Evolutionary conservation across 441 rosid species (phyloP).

Genomic region (Cnidoscolus chayamansa): DNA sequence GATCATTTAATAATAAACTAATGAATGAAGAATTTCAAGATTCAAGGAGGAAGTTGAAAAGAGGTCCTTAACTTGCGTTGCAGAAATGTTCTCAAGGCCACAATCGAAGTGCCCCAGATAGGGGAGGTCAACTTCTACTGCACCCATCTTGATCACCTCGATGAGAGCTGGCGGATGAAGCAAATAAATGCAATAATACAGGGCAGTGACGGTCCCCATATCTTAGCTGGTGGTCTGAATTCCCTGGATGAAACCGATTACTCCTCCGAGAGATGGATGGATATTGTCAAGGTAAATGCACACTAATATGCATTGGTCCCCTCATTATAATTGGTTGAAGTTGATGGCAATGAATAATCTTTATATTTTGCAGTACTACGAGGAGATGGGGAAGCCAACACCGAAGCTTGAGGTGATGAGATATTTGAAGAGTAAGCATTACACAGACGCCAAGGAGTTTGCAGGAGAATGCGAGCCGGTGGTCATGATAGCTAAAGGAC

Average conservation of each 20-base stretch:
- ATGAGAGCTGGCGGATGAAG: slow-evolving; percentile 92
- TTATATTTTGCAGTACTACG: slow-evolving; percentile 50
- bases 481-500: slow-evolving; percentile 91
- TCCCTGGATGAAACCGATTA: slow-evolving; percentile 82
- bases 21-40: too few species aligned
- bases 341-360: not conserved
- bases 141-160: slow-evolving; percentile 87
- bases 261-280: slow-evolving; percentile 83
- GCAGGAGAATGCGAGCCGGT: slow-evolving; percentile 90
- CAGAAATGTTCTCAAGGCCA: slow-evolving; percentile 88
- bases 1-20: too few species aligned
- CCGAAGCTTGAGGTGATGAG: slow-evolving; percentile 87
- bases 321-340: too few species aligned
- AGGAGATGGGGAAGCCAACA: slow-evolving; percentile 92
- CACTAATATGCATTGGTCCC: not conserved
- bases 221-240: slow-evolving; percentile 88
- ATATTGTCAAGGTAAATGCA: slow-evolving; percentile 60
- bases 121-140: slow-evolving; percentile 87
- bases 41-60: too few species aligned
- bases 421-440: slow-evolving; percentile 63
- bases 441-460: slow-evolving; percentile 78
- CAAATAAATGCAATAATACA: slow-evolving; percentile 72
- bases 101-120: slow-evolving; percentile 60
- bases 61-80: too few species aligned
- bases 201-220: slow-evolving; percentile 57